A percentile compares a stretch with the other conserved stretches of the same genome.
Conservation (phyloP, 2,329 filamentous ascomycete species). For the Aspergillus awamori region DNA sequence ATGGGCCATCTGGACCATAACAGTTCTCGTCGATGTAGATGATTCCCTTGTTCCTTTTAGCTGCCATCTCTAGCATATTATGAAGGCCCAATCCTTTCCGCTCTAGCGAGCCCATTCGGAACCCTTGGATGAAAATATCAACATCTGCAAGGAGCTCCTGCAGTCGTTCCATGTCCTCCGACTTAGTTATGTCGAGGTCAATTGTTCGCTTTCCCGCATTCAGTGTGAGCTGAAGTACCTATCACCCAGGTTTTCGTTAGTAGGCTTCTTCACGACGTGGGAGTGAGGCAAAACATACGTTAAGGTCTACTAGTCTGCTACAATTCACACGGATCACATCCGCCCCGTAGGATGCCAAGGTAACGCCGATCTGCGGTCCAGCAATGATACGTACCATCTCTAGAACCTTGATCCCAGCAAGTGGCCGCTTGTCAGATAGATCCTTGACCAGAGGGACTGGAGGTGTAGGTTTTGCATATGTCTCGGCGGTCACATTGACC, state of each 20-base stretch:
- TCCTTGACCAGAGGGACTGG: constrained; percentile 29
- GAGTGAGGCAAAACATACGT: constrained; percentile 20
- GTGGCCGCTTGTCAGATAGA: constrained; percentile 17
- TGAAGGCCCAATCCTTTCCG: constrained; percentile 31
- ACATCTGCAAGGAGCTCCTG: constrained; percentile 50
- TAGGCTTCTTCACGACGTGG: too few relatives aligned
- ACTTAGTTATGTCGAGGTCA: constrained; percentile 50
- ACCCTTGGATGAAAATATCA: constrained; percentile 58
- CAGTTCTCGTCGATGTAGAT: constrained; percentile 54
- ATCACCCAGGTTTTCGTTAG: background rate
- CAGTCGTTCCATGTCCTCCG: constrained; percentile 43
- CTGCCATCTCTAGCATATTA: constrained; percentile 44
- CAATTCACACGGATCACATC: constrained; percentile 53
- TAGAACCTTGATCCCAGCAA: constrained; percentile 55
- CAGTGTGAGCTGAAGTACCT: constrained; percentile 10
- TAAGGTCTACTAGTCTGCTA: constrained; percentile 41
- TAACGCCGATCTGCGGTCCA: constrained; percentile 47
- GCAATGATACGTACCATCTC: constrained; percentile 46
- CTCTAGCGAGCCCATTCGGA: constrained; percentile 47
- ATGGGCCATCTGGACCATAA: constrained; percentile 53
- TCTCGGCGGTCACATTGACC: constrained; percentile 44
- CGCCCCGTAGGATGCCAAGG: constrained; percentile 50
- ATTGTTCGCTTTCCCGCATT: constrained; percentile 19
- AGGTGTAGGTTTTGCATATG: constrained; percentile 39
- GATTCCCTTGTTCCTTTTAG: constrained; percentile 45